Conservation (phyloP, 2,329 filamentous ascomycete genomes). For the Drechslerella dactyloides region DNA sequence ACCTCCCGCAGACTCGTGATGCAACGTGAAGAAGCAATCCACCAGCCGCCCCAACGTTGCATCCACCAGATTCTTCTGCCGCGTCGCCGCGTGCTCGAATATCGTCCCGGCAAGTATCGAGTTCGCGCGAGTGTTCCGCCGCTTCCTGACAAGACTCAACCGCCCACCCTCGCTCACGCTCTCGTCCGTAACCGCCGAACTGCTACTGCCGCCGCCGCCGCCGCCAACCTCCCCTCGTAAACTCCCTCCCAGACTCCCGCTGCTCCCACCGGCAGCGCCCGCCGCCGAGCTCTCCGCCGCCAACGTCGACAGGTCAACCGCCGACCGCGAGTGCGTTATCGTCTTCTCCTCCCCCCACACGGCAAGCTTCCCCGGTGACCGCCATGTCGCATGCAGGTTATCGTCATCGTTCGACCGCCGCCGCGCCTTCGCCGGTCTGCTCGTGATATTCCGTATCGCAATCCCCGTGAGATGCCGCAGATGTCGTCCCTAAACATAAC, state of each 20-base stretch:
- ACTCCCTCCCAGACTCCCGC: slow-evolving; percentile 25
- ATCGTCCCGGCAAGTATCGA: slow-evolving; percentile 43
- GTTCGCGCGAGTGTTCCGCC: slow-evolving; percentile 42
- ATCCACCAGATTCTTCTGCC: slow-evolving; percentile 68
- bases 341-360: slow-evolving; percentile 29
- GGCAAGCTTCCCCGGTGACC: slow-evolving; percentile 44
- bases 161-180: slow-evolving; percentile 36
- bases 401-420: slow-evolving; percentile 53
- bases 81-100: slow-evolving; percentile 61
- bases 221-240: background rate
- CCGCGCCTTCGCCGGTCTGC: slow-evolving; percentile 22
- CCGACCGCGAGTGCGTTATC: slow-evolving; percentile 50
- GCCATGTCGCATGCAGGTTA: slow-evolving; percentile 51
- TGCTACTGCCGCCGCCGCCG: slow-evolving; percentile 6
- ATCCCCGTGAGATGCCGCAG: slow-evolving; percentile 53
- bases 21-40: slow-evolving; percentile 70
- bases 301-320: slow-evolving; percentile 44
- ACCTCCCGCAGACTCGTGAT: slow-evolving; percentile 61
- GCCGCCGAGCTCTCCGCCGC: slow-evolving; percentile 26
- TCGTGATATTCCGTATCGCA: slow-evolving; percentile 47
- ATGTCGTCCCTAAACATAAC: slow-evolving; percentile 48
- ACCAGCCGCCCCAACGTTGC: slow-evolving; percentile 67
- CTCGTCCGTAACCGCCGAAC: slow-evolving; percentile 21
- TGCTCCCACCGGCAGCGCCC: slow-evolving; percentile 8
- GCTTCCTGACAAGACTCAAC: slow-evolving; percentile 31